These are phyloP conservation scores for Peronospora destructor DNA, from an alignment of 352 stramenopile species.

Conservation along the genomic window DNA sequence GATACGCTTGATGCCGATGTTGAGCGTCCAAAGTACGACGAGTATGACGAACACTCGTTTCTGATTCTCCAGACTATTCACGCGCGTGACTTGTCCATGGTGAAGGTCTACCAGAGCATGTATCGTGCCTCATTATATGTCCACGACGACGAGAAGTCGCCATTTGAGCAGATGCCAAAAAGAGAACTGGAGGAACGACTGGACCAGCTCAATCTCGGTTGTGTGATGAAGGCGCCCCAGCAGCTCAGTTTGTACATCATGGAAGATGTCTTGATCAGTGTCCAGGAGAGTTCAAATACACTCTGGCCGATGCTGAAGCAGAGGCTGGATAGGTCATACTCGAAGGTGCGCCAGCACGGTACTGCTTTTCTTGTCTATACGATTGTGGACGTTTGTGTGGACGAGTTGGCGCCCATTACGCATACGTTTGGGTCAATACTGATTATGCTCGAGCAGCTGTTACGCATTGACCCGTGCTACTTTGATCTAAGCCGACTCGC, in stretches of 20 bases:
- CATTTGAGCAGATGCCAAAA: slow-evolving; percentile 60
- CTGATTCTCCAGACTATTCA: slow-evolving; percentile 66
- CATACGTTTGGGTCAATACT: slow-evolving; percentile 66
- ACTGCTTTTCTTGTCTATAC: slow-evolving; percentile 66
- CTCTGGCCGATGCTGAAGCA: slow-evolving; percentile 54
- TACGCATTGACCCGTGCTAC: slow-evolving; percentile 44
- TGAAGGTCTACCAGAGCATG: slow-evolving; percentile 68
- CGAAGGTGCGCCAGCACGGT: slow-evolving; percentile 71
- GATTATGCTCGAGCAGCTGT: slow-evolving; percentile 56
- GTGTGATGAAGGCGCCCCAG: slow-evolving; percentile 66
- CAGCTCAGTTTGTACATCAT: slow-evolving; percentile 75
- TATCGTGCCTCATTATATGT: slow-evolving; percentile 63
- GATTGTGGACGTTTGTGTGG: slow-evolving; percentile 76
- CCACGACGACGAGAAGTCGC: slow-evolving; percentile 38
- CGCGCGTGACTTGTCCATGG: slow-evolving; percentile 39
- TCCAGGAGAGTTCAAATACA: slow-evolving; percentile 45
- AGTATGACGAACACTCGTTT: slow-evolving; percentile 79
- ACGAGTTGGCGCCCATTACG: slow-evolving; percentile 71
- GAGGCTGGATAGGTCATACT: slow-evolving; percentile 70
- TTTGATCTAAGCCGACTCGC: slow-evolving; percentile 56
- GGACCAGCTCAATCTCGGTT: slow-evolving; percentile 44
- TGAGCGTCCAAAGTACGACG: slow-evolving; percentile 79
- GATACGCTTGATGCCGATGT: slow-evolving; percentile 72
- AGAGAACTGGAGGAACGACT: slow-evolving; percentile 54
- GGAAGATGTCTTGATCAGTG: slow-evolving; percentile 65